Conservation (phyloP, 148 eudicot genomes). For the Bassia scoparia region DNA sequence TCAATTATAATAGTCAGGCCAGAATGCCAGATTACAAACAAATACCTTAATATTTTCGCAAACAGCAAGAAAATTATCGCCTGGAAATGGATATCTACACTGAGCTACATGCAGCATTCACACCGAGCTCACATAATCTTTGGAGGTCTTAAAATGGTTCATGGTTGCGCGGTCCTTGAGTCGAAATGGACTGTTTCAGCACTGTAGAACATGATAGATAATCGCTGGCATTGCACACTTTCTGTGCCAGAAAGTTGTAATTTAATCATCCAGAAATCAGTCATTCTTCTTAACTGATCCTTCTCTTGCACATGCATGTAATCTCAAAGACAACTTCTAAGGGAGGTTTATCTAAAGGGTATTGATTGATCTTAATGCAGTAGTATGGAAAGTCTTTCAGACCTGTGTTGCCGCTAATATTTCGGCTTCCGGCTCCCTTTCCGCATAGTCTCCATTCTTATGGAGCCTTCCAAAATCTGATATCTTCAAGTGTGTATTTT, state of each 20-base stretch:
- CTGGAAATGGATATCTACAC: slow-evolving; percentile 89
- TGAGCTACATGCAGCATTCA: slow-evolving; percentile 83
- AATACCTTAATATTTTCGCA: too few species aligned
- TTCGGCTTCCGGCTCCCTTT: slow-evolving; percentile 96
- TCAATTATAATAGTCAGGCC: too few species aligned
- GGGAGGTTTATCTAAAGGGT: too few species aligned
- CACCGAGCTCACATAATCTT: slow-evolving; percentile 99
- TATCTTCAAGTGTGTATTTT: slow-evolving; percentile 77
- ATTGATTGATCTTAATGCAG: not conserved
- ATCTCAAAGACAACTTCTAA: too few species aligned
- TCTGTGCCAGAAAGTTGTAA: not conserved
- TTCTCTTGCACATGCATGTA: not conserved
- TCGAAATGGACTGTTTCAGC: not conserved
- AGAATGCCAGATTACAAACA: too few species aligned
- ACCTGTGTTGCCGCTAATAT: slow-evolving; percentile 99
- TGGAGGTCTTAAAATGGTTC: slow-evolving; percentile 93
- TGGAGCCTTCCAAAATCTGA: slow-evolving; percentile 98
- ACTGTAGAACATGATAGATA: not conserved
- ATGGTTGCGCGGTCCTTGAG: slow-evolving; percentile 76
- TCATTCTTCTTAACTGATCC: too few species aligned
- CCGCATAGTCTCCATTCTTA: slow-evolving; percentile 86
- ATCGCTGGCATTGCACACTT: not conserved
- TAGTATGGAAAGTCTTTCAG: not conserved
- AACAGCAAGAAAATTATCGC: too few species aligned
- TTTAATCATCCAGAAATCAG: not conserved